Evolutionary conservation across 345 rosid species (phyloP).

Genomic region (Pugionium cornutum): DNA sequence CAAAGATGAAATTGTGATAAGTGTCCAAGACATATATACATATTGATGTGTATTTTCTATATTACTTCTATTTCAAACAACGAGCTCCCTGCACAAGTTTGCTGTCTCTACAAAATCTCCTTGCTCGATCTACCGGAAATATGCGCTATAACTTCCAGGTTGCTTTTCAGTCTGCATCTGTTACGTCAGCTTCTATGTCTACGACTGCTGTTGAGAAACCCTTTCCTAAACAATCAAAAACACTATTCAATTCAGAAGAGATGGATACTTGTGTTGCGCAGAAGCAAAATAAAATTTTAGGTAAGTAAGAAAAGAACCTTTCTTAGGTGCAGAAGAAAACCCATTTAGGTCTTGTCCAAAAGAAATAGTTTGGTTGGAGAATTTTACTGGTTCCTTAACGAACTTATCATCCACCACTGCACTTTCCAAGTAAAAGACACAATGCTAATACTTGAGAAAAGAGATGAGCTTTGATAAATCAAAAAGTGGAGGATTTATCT

Average conservation of each 20-base stretch:
- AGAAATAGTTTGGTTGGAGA: constrained; percentile 54
- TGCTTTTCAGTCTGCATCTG: constrained; percentile 68
- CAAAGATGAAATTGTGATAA: neutral
- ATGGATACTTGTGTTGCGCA: neutral
- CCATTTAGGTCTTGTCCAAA: constrained; percentile 51
- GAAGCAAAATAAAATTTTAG: neutral
- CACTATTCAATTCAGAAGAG: constrained; percentile 5
- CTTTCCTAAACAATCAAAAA: constrained; percentile 49
- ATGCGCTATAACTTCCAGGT: neutral
- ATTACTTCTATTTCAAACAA: constrained; percentile 25
- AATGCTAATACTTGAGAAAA: constrained; percentile 14
- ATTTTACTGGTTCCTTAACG: constrained; percentile 68
- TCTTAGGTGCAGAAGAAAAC: constrained; percentile 52
- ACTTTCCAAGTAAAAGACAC: constrained; percentile 25
- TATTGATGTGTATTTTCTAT: constrained; percentile 18
- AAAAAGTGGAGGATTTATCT: neutral
- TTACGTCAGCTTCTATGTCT: constrained; percentile 87
- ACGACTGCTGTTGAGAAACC: constrained; percentile 59
- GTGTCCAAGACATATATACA: neutral
- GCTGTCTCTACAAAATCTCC: constrained; percentile 5
- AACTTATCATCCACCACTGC: constrained; percentile 82
- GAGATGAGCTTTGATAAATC: neutral
- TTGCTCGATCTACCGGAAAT: neutral
- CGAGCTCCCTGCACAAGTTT: constrained; percentile 27
- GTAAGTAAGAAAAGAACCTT: constrained; percentile 48